phyloP scores from a whole-genome alignment of 345 rosid genomes.

The Eucalyptus polyanthemos region DNA sequence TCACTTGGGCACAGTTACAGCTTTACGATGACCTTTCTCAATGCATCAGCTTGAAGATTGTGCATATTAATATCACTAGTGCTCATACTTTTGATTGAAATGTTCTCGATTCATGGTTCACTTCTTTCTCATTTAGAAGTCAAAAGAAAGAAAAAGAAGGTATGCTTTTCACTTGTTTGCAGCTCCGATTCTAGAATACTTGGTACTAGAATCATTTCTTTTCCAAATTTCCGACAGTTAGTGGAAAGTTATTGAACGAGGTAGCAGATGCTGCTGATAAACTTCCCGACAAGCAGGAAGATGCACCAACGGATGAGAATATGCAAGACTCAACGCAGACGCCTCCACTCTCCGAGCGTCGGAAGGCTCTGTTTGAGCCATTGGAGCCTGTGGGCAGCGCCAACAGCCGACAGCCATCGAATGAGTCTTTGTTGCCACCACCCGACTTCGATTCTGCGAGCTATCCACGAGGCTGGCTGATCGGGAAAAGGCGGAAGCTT shows the following conservation, averaged over 20 bases:
- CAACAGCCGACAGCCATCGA: slow-evolving; percentile 36
- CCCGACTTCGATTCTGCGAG: slow-evolving; percentile 76
- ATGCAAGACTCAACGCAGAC: slow-evolving; percentile 14
- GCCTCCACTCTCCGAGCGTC: slow-evolving; percentile 49
- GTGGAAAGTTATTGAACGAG: slow-evolving; percentile 31
- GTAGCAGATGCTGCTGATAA: slow-evolving; percentile 18
- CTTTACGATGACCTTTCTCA: background rate
- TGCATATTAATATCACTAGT: background rate
- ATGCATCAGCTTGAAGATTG: background rate
- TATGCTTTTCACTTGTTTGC: background rate
- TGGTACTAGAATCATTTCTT: slow-evolving; percentile 26
- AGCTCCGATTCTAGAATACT: background rate
- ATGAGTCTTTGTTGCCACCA: slow-evolving; percentile 77
- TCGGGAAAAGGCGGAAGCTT: slow-evolving; percentile 89
- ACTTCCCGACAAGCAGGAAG: slow-evolving; percentile 34
- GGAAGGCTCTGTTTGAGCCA: slow-evolving; percentile 87
- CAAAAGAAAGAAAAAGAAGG: background rate
- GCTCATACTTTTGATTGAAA: background rate
- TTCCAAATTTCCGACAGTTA: slow-evolving; percentile 36
- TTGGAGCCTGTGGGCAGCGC: slow-evolving; percentile 42
- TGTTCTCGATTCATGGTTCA: background rate
- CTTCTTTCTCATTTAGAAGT: background rate
- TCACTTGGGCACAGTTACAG: background rate
- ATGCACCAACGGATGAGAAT: slow-evolving; percentile 22
- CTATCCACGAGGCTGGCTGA: slow-evolving; percentile 90